phyloP scores from a whole-genome alignment of 2,329 filamentous ascomycete species.

The Lachnellula hyalina region DNA sequence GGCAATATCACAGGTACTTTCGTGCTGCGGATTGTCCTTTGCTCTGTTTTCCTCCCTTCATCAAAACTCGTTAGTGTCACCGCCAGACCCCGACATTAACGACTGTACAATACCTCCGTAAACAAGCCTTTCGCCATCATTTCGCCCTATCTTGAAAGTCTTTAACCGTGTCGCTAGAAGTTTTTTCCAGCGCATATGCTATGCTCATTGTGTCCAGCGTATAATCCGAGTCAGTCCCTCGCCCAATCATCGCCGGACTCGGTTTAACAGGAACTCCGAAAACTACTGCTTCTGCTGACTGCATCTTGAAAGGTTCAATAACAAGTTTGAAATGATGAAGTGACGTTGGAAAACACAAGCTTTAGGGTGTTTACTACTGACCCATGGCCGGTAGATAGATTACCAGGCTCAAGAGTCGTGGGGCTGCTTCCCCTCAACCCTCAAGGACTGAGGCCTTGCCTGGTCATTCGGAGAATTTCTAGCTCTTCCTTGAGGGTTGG shows the following conservation, averaged over 20 bases:
- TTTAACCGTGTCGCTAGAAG: not conserved
- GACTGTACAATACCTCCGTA: not conserved
- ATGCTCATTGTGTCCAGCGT: not conserved
- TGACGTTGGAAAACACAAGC: slow-evolving; percentile 17
- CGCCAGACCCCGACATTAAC: slow-evolving; percentile 3
- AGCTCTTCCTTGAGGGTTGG: slow-evolving; percentile 22
- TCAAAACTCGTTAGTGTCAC: slow-evolving; percentile 1
- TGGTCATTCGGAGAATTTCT: slow-evolving; percentile 26
- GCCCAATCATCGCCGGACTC: slow-evolving; percentile 8
- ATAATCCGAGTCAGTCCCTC: slow-evolving; percentile 2
- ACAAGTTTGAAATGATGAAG: slow-evolving; percentile 8
- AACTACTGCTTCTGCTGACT: slow-evolving; percentile 4
- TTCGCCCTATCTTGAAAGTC: not conserved
- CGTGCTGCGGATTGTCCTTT: slow-evolving; percentile 8
- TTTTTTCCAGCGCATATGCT: not conserved
- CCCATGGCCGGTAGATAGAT: slow-evolving; percentile 27
- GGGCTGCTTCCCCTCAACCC: slow-evolving; percentile 21
- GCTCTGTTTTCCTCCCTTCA: not conserved
- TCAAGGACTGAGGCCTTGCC: slow-evolving; percentile 20
- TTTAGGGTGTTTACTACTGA: slow-evolving; percentile 16
- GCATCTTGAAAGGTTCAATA: not conserved
- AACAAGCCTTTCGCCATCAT: slow-evolving; percentile 12
- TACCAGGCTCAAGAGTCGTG: slow-evolving; percentile 24
- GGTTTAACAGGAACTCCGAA: slow-evolving; percentile 18
- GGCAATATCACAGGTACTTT: not conserved